Evolutionary conservation across 148 eudicot genomes (phyloP).

Genomic region (Polygonum aviculare): DNA sequence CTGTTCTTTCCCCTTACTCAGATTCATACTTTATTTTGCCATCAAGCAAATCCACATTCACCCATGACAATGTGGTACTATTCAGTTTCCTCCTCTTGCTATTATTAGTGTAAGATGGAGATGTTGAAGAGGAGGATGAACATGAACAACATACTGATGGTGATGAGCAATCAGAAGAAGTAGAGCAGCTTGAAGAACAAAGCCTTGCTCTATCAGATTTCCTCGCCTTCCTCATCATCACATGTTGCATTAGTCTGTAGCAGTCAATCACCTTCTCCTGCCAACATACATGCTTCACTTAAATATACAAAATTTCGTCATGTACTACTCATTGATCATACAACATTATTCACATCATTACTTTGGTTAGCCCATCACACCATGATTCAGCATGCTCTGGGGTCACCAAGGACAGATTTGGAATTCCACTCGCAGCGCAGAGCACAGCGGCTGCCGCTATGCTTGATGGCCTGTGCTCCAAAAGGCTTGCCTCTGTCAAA

Average conservation of each 20-base stretch:
- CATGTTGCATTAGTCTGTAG: constrained; percentile 6
- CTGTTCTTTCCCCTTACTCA: not conserved
- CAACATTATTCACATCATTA: constrained; percentile 4
- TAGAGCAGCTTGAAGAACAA: not conserved
- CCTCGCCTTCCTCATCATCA: not conserved
- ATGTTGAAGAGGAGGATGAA: constrained; percentile 4
- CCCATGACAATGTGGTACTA: not conserved
- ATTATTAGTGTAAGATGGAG: not conserved
- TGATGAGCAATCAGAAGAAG: not conserved
- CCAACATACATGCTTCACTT: not conserved
- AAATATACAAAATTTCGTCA: not conserved
- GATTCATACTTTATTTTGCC: not conserved
- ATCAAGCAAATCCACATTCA: not conserved
- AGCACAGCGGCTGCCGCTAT: constrained; percentile 77
- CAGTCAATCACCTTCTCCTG: constrained; percentile 7
- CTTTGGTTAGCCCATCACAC: constrained; percentile 82
- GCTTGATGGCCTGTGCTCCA: constrained; percentile 81
- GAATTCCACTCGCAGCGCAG: constrained; percentile 71
- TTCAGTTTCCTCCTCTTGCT: constrained; percentile 3
- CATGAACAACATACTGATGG: not conserved
- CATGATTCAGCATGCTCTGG: constrained; percentile 69
- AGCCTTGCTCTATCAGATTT: not conserved
- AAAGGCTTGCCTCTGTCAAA: constrained; percentile 53
- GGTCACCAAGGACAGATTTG: constrained; percentile 56
- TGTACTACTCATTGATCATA: not conserved